Base-by-base conservation (phyloP, 805 yeast genomes). In the Wickerhamia fluorescens region DNA sequence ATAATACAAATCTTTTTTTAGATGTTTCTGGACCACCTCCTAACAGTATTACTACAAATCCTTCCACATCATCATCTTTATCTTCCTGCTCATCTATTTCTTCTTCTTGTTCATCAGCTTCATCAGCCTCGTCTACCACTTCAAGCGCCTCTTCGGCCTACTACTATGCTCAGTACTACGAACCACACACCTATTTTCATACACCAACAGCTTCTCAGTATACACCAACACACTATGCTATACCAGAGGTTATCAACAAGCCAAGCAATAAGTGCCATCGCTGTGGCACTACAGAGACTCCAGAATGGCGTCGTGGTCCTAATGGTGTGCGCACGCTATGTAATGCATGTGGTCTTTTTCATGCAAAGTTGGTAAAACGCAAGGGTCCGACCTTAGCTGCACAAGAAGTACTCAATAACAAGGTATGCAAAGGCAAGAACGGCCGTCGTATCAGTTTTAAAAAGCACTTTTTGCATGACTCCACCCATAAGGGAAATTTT, bases 231-330 rank as follows among this genome's bases (percentile, higher is more conserved):
- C 47, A 40, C 18, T 50, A 37, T 29, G 40, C 47, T 18, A 39
- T 46, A 1, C 61, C 61, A 2, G 61, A 56, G 36, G 53, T 56
- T 17, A 49, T 56, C 16, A 52, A 53, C 32, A 55, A 54, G 33
- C 51, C 55, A 18, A 45, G 42, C 30, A 58, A 61, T 35, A 56
- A 53, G 36, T 63, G 69, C 31, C 68, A 63, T 31, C 41, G 69
- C 18, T 63, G 69, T 35, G 68, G 68, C 10, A 62, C 68, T 20
- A 61, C 67, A 2, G 68, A 63, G 33, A 61, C 68, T 2, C 68
- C 66, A 5, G 68, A 61, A 40, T 61, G 68, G 68, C 44, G 68
- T 30, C 44, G 66, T 25, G 68, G 68, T 4, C 68, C 68, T 7
- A 58, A 59, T 25, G 68, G 68, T 2, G 63, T 58, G n/a, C 43